A percentile compares a stretch with the other conserved stretches of the same genome.
Evolutionary conservation across 1,284 basidiomycete genomes (phyloP).

Genomic region (Coniophora puteana): DNA sequence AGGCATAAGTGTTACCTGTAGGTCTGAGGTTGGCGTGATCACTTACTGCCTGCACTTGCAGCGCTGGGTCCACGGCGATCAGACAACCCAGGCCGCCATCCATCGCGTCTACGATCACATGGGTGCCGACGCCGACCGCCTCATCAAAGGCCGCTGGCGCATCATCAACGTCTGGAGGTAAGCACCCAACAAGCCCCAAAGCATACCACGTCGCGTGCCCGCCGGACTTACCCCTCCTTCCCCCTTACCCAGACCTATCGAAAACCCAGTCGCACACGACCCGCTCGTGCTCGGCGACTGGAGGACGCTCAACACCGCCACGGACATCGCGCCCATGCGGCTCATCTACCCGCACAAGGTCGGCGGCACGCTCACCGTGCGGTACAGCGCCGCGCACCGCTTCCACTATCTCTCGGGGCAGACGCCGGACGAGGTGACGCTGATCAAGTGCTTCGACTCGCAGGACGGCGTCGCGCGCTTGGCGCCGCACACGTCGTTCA

Average conservation of each 20-base stretch:
- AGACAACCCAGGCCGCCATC: constrained; percentile 33
- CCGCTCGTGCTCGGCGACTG: constrained; percentile 44
- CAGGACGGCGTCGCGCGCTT: constrained; percentile 30
- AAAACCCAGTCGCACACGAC: constrained; percentile 34
- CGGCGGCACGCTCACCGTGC: constrained; percentile 33
- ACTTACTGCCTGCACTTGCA: no score
- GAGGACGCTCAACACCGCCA: constrained; percentile 28
- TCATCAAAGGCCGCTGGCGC: constrained; percentile 35
- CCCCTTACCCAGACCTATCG: no score
- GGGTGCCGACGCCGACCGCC: constrained; percentile 28
- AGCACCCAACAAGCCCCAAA: no score
- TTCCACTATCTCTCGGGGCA: constrained; percentile 42
- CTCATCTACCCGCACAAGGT: constrained; percentile 32
- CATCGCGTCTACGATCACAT: constrained; percentile 35
- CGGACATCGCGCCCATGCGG: constrained; percentile 29
- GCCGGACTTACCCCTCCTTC: no score
- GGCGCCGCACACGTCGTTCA: constrained; percentile 40
- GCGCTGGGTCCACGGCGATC: constrained; percentile 36
- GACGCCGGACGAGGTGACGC: constrained; percentile 38
- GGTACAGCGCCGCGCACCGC: constrained; percentile 32
- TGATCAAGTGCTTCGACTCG: constrained; percentile 42
- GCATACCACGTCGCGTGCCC: no score
- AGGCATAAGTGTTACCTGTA: constrained; percentile 8
- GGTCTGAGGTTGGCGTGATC: no score
- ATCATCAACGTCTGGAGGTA: constrained; percentile 52